These are phyloP conservation scores for Rhodotorula babjevae DNA, from an alignment of 768 basidiomycete genomes.

Conservation along the genomic window DNA sequence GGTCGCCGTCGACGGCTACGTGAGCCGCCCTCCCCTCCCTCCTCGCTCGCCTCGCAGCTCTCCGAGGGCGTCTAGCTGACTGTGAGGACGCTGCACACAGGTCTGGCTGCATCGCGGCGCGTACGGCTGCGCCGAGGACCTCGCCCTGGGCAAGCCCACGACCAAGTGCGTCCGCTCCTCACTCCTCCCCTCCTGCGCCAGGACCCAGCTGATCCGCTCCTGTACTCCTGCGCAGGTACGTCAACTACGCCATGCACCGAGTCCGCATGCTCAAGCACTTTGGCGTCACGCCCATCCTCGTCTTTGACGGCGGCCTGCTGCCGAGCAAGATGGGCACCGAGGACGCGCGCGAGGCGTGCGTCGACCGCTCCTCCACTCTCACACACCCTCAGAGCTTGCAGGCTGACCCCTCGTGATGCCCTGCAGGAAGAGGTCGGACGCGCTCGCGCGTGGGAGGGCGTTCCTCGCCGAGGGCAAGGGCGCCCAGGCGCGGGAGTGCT, in stretches of 20 bases:
- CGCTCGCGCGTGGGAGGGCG: conserved; percentile 65
- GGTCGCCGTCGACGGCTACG: conserved; percentile 90
- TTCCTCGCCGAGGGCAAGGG: conserved; percentile 72
- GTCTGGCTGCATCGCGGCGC: conserved; percentile 59
- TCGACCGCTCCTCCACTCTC: background rate
- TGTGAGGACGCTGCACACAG: background rate
- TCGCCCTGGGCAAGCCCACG: conserved; percentile 77
- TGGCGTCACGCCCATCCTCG: conserved; percentile 79
- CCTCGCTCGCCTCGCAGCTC: background rate
- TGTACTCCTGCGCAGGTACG: conserved; percentile 60
- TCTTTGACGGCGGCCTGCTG: conserved; percentile 92
- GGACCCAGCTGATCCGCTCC: too few relatives aligned
- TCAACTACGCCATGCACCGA: conserved; percentile 91
- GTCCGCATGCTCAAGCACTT: conserved; percentile 79
- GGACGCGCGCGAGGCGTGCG: conserved; percentile 60
- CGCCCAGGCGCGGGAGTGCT: conserved; percentile 76
- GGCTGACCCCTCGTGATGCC: too few relatives aligned
- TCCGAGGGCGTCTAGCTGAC: too few relatives aligned
- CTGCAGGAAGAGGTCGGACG: conserved; percentile 63
- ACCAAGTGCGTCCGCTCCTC: conserved; percentile 59
- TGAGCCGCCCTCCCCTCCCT: conserved; percentile 42
- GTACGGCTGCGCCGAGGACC: conserved; percentile 80
- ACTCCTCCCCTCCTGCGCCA: background rate
- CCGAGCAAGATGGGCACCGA: conserved; percentile 93
- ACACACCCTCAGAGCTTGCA: background rate